Percentiles rank a stretch among this genome's conserved stretches.
Conservation (phyloP, 257 asterid species). For the Scutellaria minor region DNA sequence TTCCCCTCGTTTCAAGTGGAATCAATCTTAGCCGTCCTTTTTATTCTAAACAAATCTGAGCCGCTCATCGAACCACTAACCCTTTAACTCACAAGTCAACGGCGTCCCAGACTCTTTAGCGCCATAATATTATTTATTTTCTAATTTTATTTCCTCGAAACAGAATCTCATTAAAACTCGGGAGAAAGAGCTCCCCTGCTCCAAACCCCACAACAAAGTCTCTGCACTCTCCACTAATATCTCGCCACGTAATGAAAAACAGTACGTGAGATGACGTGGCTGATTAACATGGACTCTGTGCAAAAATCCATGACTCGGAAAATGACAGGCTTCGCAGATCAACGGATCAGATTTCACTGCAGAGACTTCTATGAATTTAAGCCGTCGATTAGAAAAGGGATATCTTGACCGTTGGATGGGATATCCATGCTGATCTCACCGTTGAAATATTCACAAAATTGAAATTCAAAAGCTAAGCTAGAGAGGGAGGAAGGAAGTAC, state of each 20-base stretch:
- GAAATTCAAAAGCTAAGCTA: slow-evolving; percentile 60
- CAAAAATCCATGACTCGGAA: not conserved
- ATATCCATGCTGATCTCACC: slow-evolving; percentile 22
- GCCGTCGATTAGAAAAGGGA: slow-evolving; percentile 46
- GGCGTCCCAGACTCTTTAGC: slow-evolving; percentile 42
- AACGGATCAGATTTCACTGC: slow-evolving; percentile 31
- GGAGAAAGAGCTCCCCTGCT: slow-evolving; percentile 28
- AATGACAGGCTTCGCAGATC: slow-evolving; percentile 34
- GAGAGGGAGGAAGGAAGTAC: slow-evolving; percentile 71
- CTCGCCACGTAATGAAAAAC: not conserved
- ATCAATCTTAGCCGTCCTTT: slow-evolving; percentile 36
- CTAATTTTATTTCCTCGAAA: slow-evolving; percentile 21
- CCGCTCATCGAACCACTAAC: slow-evolving; percentile 33
- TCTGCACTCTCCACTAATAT: slow-evolving; percentile 15
- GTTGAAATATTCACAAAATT: slow-evolving; percentile 48
- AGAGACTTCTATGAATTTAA: slow-evolving; percentile 51
- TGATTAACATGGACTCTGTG: not conserved
- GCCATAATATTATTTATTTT: slow-evolving; percentile 39
- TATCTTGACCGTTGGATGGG: slow-evolving; percentile 47
- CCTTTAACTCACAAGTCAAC: slow-evolving; percentile 43
- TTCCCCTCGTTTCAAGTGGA: slow-evolving; percentile 5
- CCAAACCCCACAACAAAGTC: slow-evolving; percentile 8
- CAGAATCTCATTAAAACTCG: slow-evolving; percentile 33
- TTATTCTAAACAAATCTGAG: slow-evolving; percentile 19
- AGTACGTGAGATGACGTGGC: slow-evolving; percentile 16